Evolutionary conservation across 108 stramenopile species (phyloP).

Genomic region (Chaetoceros muelleri): DNA sequence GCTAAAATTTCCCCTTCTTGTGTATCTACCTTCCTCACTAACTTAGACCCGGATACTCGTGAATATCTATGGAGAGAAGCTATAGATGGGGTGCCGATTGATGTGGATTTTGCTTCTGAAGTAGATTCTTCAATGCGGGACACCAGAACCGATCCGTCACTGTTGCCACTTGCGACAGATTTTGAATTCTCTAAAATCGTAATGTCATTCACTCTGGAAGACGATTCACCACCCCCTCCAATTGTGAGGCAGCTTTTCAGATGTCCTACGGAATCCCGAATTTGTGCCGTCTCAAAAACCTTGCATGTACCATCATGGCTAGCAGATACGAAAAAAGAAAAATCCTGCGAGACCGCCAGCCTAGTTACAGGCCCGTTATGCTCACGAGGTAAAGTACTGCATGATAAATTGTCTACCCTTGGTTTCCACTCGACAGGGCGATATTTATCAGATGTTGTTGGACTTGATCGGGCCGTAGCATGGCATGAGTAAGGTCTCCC

Average conservation of each 20-base stretch:
- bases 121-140: constrained; percentile 73
- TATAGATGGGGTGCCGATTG: constrained; percentile 1
- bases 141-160: constrained; percentile 82
- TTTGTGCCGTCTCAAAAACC: constrained; percentile 82
- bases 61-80: constrained; percentile 3
- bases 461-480: background rate
- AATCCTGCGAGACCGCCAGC: constrained; percentile 83
- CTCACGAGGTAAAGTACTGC: constrained; percentile 39
- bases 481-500: constrained; percentile 9
- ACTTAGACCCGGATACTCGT: constrained; percentile 51
- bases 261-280: constrained; percentile 62
- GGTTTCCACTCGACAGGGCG: constrained; percentile 40
- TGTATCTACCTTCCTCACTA: constrained; percentile 34
- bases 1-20: constrained; percentile 81
- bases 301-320: constrained; percentile 86
- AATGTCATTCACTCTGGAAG: constrained; percentile 71
- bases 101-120: constrained; percentile 7
- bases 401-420: constrained; percentile 68
- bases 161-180: constrained; percentile 78
- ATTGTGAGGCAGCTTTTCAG: constrained; percentile 79
- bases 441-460: constrained; percentile 5
- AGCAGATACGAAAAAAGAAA: constrained; percentile 85
- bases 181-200: constrained; percentile 82
- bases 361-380: constrained; percentile 80
- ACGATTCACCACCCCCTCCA: constrained; percentile 7